Evolutionary conservation across 257 asterid genomes (phyloP).

Genomic region (Penstemon davidsonii): DNA sequence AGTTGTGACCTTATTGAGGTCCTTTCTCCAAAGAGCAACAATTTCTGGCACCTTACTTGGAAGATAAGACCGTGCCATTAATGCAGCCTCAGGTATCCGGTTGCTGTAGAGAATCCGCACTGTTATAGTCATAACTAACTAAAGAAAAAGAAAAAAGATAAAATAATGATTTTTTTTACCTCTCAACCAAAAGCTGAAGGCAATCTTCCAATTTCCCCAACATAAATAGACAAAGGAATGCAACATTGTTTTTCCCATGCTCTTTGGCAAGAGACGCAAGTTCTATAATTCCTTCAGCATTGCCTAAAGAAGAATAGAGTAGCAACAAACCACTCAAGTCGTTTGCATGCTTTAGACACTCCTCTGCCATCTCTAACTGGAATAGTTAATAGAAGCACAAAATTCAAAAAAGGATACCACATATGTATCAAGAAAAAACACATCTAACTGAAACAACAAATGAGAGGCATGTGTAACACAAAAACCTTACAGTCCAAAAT

Average conservation of each 20-base stretch:
- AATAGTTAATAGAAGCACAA: constrained; percentile 31
- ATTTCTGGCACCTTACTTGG: constrained; percentile 98
- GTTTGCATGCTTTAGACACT: constrained; percentile 89
- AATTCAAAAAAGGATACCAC: constrained; percentile 10
- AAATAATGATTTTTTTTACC: constrained; percentile 43
- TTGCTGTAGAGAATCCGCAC: constrained; percentile 57
- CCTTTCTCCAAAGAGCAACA: constrained; percentile 91
- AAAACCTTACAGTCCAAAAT: constrained; percentile 2
- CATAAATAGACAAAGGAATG: constrained; percentile 91
- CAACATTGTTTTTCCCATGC: constrained; percentile 92
- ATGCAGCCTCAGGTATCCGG: constrained; percentile 99
- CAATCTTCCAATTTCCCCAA: constrained; percentile 93
- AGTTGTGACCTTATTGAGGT: constrained; percentile 74
- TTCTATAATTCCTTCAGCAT: constrained; percentile 80
- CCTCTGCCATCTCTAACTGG: constrained; percentile 95
- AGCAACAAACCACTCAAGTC: constrained; percentile 94
- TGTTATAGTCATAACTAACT: constrained; percentile 23
- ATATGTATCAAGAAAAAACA: constrained; percentile 16
- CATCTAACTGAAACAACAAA: constrained; percentile 15
- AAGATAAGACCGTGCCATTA: constrained; percentile 99
- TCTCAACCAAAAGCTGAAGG: constrained; percentile 89
- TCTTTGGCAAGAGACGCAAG: constrained; percentile 85
- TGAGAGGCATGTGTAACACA: neutral
- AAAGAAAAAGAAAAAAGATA: constrained; percentile 18
- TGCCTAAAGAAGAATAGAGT: constrained; percentile 88